phyloP scores from a whole-genome alignment of 345 rosid genomes.

The Camelina laxa region DNA sequence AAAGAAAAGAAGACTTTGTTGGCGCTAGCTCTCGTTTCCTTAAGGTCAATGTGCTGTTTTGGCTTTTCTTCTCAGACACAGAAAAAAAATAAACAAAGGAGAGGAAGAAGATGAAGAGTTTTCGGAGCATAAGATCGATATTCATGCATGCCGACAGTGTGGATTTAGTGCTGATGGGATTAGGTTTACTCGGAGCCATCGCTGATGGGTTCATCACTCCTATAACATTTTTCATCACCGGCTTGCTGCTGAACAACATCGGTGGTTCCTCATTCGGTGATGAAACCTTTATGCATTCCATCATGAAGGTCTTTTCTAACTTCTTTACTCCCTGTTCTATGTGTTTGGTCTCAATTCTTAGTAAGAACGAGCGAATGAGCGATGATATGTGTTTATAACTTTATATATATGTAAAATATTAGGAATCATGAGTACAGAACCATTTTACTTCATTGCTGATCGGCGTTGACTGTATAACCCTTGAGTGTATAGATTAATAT shows the following conservation, averaged over 20 bases:
- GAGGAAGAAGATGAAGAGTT: slow-evolving; percentile 25
- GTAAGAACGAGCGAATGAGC: too few species aligned
- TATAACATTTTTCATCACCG: background rate
- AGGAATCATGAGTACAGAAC: too few species aligned
- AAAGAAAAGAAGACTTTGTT: too few species aligned
- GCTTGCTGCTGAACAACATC: background rate
- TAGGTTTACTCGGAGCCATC: slow-evolving; percentile 67
- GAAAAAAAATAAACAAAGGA: background rate
- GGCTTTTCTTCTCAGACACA: background rate
- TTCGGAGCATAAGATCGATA: slow-evolving; percentile 39
- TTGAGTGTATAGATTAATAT: too few species aligned
- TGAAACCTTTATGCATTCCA: background rate
- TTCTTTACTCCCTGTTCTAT: background rate
- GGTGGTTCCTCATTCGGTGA: background rate
- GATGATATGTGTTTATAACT: too few species aligned
- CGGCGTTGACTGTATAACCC: too few species aligned
- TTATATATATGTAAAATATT: too few species aligned
- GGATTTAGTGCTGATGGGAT: slow-evolving; percentile 61
- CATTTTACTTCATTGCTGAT: too few species aligned
- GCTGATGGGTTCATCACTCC: slow-evolving; percentile 72
- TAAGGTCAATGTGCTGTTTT: background rate
- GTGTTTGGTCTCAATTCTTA: too few species aligned
- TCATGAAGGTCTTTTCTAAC: background rate
- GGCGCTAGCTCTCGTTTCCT: too few species aligned
- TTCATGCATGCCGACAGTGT: slow-evolving; percentile 70